phyloP scores from a whole-genome alignment of 495 filamentous ascomycete species.

The Viridothelium virens region DNA sequence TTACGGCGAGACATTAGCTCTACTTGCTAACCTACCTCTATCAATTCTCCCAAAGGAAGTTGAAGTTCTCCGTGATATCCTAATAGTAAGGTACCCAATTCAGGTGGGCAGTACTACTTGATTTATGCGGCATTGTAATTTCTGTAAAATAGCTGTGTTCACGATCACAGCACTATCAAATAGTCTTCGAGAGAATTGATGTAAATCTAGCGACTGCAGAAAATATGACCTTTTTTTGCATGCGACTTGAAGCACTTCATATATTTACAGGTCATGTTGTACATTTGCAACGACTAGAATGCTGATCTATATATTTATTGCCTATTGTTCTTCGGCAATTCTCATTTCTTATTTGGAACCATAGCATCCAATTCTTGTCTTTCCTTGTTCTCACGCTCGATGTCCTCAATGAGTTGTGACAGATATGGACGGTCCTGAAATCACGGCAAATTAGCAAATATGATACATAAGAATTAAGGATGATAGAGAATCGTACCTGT shows the following conservation, averaged over 20 bases:
- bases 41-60: too few species aligned
- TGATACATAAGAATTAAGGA: background rate
- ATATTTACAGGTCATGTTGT: conserved; percentile 9
- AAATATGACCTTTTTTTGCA: background rate
- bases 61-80: too few species aligned
- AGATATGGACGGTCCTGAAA: conserved; percentile 71
- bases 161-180: too few species aligned
- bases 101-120: too few species aligned
- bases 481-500: conserved; percentile 46
- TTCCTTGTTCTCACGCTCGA: conserved; percentile 76
- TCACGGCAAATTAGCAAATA: background rate
- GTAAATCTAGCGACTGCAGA: background rate
- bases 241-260: background rate
- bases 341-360: conserved; percentile 43
- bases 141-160: too few species aligned
- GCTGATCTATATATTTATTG: background rate
- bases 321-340: background rate
- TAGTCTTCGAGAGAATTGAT: too few species aligned
- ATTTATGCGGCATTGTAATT: too few species aligned
- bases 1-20: background rate
- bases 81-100: too few species aligned
- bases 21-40: background rate
- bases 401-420: conserved; percentile 69
- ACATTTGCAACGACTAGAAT: background rate
- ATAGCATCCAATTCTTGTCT: conserved; percentile 74